Conservation (phyloP, 2,329 filamentous ascomycete genomes). For the Phoma sp. region DNA sequence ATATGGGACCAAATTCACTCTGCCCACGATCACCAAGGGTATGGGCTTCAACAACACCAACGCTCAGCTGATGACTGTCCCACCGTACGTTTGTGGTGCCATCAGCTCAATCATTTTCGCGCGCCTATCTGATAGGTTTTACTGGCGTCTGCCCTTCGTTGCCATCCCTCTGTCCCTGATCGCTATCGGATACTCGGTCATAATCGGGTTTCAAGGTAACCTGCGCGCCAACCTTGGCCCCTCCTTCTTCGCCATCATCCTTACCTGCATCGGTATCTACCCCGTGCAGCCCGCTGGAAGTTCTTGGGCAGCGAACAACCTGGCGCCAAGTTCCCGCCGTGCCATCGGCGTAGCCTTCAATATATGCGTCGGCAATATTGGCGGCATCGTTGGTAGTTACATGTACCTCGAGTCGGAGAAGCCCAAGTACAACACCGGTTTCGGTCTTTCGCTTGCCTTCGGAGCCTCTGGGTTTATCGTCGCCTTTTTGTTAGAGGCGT, state of each 20-base stretch:
- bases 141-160: slow-evolving; percentile 37
- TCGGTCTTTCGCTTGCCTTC: slow-evolving; percentile 43
- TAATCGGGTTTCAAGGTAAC: slow-evolving; percentile 50
- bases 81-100: slow-evolving; percentile 35
- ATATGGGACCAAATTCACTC: slow-evolving; percentile 41
- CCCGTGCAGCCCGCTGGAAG: slow-evolving; percentile 40
- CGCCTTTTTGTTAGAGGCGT: slow-evolving; percentile 33
- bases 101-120: slow-evolving; percentile 33
- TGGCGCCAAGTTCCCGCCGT: slow-evolving; percentile 37
- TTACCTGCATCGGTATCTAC: slow-evolving; percentile 52
- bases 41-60: slow-evolving; percentile 41
- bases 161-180: slow-evolving; percentile 44
- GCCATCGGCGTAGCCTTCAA: slow-evolving; percentile 41
- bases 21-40: slow-evolving; percentile 34
- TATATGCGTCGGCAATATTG: slow-evolving; percentile 38
- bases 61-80: slow-evolving; percentile 39
- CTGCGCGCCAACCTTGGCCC: slow-evolving; percentile 51
- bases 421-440: slow-evolving; percentile 47
- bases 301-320: slow-evolving; percentile 42
- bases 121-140: slow-evolving; percentile 33
- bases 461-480: slow-evolving; percentile 31
- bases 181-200: slow-evolving; percentile 35
- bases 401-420: slow-evolving; percentile 47
- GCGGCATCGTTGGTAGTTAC: slow-evolving; percentile 42
- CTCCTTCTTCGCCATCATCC: slow-evolving; percentile 54